Evolutionary conservation across 805 yeast genomes (phyloP), one percentile per base, ranked within the genome.

Genomic region (Ogataea ganodermae): DNA sequence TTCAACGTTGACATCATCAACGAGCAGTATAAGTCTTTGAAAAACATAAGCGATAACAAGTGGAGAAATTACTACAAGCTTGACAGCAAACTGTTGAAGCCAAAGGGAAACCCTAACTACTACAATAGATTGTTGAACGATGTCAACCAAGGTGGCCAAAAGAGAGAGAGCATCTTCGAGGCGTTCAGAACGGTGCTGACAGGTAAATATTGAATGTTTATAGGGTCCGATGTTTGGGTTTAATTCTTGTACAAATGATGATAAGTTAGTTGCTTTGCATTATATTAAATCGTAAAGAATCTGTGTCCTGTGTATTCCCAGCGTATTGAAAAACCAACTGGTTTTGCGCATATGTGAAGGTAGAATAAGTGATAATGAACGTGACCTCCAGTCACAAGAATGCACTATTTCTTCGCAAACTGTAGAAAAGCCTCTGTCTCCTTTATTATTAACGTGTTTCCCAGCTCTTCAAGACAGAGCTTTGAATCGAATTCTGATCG

Each of bases 21-120:
- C 12, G 77, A 75, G 46, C 92, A 86, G 63, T 77, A 78, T 51
- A 69, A 70, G 44, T 76, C 91, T 3, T 64, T 85, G 45, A 71
- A 81, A 39, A 79, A 76, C 53, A 65, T 85, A 48, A 74, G 75
- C 48, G 76, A 74, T 46, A 83, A 83, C 61, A 82, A 83, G 59
- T 83, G 83, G 71, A 75, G 72, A 57, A 76, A 78, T 49, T 80
- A 80, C 59, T 87, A 86, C 62, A 72, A 76, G 51, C 75, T 82
- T 28, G 83, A 83, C 46, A 85, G 81, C 36, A 85, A 85, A 61
- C 67, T 90, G 54, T 67, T 80, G 58, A 73, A 67, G 55, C 97
- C 97, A n/a, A 83, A 84, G 59, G 96, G 96, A 1, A 87, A 89
- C 66, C 89, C 96, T 2, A 66, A 75, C 39, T 90, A 90, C 62